Evolutionary conservation across 2,329 filamentous ascomycete species (phyloP).

Genomic region (Lachnellula arida): DNA sequence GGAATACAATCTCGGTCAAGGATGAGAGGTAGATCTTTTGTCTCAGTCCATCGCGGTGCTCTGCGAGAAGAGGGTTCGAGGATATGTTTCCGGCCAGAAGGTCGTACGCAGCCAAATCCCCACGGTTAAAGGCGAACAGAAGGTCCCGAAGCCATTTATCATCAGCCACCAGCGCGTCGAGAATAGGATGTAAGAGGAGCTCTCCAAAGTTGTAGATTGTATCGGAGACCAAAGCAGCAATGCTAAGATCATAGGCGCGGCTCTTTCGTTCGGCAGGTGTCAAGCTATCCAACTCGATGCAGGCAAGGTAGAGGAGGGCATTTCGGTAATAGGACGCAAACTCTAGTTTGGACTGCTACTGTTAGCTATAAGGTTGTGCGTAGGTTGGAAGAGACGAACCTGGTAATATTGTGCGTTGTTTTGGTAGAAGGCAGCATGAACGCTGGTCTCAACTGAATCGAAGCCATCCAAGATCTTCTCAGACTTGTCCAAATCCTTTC

Average conservation of each 20-base stretch:
- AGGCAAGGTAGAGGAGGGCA: conserved; percentile 94
- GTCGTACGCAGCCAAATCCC: conserved; percentile 85
- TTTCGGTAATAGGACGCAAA: conserved; percentile 98
- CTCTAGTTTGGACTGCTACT: conserved; percentile 66
- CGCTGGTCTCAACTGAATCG: conserved; percentile 90
- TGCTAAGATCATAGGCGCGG: conserved; percentile 86
- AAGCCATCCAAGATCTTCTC: conserved; percentile 87
- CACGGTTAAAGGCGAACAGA: conserved; percentile 96
- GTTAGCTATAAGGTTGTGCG: conserved; percentile 16
- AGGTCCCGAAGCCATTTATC: conserved; percentile 89
- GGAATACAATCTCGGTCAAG: conserved; percentile 93
- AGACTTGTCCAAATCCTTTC: conserved; percentile 80
- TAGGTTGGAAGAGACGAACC: conserved; percentile 36
- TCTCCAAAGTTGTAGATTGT: conserved; percentile 99
- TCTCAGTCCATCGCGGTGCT: conserved; percentile 79
- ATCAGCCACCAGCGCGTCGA: conserved; percentile 75
- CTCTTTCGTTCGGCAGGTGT: conserved; percentile 69
- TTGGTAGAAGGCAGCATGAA: conserved; percentile 94
- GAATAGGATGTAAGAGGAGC: conserved; percentile 93
- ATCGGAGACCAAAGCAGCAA: conserved; percentile 88
- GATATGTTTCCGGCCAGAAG: conserved; percentile 74
- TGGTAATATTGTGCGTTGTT: conserved; percentile 95
- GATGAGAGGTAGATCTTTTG: conserved; percentile 98
- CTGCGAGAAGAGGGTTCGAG: conserved; percentile 72
- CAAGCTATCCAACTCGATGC: conserved; percentile 77